These are phyloP conservation scores for Lasiodiplodia gonubiensis DNA, from an alignment of 2,329 filamentous ascomycete species.

Conservation along the genomic window DNA sequence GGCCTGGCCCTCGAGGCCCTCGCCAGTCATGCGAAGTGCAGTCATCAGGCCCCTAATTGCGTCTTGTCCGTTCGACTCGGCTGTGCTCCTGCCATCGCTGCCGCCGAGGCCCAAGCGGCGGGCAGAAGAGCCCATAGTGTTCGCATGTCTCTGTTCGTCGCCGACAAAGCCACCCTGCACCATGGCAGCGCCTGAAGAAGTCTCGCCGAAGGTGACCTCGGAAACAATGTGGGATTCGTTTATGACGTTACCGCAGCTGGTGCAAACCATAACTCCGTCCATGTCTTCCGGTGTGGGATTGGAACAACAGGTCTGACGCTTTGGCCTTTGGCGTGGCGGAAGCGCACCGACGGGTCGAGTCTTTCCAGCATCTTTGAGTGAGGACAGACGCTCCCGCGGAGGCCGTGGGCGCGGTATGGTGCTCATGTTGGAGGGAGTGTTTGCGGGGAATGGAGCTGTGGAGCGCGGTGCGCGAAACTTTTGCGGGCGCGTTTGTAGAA, in stretches of 20 bases:
- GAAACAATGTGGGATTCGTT: slow-evolving; percentile 88
- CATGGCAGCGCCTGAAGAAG: slow-evolving; percentile 80
- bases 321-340: slow-evolving; percentile 28
- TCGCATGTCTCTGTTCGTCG: slow-evolving; percentile 81
- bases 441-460: background rate
- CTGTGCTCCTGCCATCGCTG: slow-evolving; percentile 65
- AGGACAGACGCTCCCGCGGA: slow-evolving; percentile 36
- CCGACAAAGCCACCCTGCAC: slow-evolving; percentile 90
- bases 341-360: slow-evolving; percentile 28
- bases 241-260: slow-evolving; percentile 82
- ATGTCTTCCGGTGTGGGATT: slow-evolving; percentile 35
- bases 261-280: slow-evolving; percentile 65
- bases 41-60: slow-evolving; percentile 48
- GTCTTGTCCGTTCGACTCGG: slow-evolving; percentile 62
- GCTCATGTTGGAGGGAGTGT: slow-evolving; percentile 21
- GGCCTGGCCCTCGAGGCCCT: slow-evolving; percentile 47
- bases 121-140: slow-evolving; percentile 59
- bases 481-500: background rate
- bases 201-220: slow-evolving; percentile 91
- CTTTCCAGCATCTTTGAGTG: slow-evolving; percentile 35
- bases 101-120: slow-evolving; percentile 44
- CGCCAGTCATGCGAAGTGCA: slow-evolving; percentile 44
- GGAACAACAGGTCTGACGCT: slow-evolving; percentile 39
- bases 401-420: slow-evolving; percentile 24
- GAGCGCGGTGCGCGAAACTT: slow-evolving; percentile 6